phyloP scores from a whole-genome alignment of 345 rosid species.

The Excoecaria cochinchinensis region DNA sequence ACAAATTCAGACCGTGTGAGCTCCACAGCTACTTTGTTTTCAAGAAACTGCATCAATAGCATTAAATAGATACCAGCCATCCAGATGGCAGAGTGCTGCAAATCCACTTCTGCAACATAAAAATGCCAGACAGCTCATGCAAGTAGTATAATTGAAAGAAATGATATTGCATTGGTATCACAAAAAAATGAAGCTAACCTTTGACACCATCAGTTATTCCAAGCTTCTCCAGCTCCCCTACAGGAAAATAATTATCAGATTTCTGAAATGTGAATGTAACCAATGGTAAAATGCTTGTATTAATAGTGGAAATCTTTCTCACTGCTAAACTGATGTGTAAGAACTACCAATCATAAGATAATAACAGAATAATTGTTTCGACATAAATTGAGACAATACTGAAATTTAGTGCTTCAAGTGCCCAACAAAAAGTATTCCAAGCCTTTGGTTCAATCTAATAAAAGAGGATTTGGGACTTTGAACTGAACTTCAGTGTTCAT shows the following conservation, averaged over 20 bases:
- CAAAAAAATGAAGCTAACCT: constrained; percentile 47
- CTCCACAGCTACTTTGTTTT: constrained; percentile 93
- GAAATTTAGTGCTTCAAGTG: background rate
- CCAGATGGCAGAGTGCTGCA: constrained; percentile 90
- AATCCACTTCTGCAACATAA: constrained; percentile 69
- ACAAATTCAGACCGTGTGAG: constrained; percentile 93
- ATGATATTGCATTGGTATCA: constrained; percentile 7
- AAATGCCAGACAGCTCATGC: constrained; percentile 15
- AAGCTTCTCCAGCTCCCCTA: constrained; percentile 79
- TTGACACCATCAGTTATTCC: constrained; percentile 75
- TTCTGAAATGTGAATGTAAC: constrained; percentile 4
- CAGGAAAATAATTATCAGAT: constrained; percentile 27
- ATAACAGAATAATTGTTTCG: background rate
- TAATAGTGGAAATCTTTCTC: background rate
- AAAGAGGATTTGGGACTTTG: background rate
- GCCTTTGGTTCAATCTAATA: background rate
- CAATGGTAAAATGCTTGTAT: background rate
- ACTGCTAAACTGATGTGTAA: background rate
- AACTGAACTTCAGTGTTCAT: background rate
- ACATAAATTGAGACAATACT: background rate
- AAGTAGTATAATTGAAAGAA: constrained; percentile 14
- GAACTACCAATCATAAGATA: background rate
- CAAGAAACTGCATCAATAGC: constrained; percentile 94
- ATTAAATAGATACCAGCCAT: constrained; percentile 91
- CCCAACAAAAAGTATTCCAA: background rate